Base-by-base conservation (phyloP, 1,284 basidiomycete genomes). In the Sporisorium sorghi region DNA sequence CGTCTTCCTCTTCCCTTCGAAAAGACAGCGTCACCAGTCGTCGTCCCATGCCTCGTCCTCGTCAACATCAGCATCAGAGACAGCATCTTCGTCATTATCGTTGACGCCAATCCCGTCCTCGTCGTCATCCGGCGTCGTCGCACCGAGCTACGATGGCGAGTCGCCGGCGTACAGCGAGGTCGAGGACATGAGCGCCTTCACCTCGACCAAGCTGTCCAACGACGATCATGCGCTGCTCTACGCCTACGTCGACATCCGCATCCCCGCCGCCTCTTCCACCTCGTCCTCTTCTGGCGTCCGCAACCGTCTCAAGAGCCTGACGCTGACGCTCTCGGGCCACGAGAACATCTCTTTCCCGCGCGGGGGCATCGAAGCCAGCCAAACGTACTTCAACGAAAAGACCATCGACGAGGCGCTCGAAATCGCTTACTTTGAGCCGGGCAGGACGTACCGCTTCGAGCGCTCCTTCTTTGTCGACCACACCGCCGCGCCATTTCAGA, bases 1-100 rank as follows among this genome's bases (percentile, higher is more conserved):
- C 51, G 56, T 71, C 39, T 71, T 57, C 40, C 68, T 71, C 15
- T 71, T 71, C 28, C 68, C 68, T 0, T 61, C 58, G 17, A 69
- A 63, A 48, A 53, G 33, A n/a, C 50, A 56, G 44, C 53, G 58
- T 47, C 56, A 53, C 24, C 48, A 28, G 24, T 44, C 58, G 7
- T 51, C 57, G 37, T 48, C 50, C 1, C 35, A 40, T 14, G 28
- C 48, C n/a, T 42, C 50, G 7, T 39, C 49, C 5, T 46, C 55
- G 21, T 42, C 50, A 8, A 4, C 55, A 39, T 33, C 42, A 8
- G 28, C 42, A 21, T 32, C 49, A 40, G 37, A 40, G n/a, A 19
- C 37, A 19, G 37, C 17, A 17, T 9, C 23, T 10, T 40, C 52
- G 2, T 30, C 47, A 9, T 15, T 46, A 17, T 24, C 64, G 6